Percentiles rank a stretch among this genome's conserved stretches.
phyloP scores from a whole-genome alignment of 352 stramenopile genomes.

The Chrysophaeum taylorii region DNA sequence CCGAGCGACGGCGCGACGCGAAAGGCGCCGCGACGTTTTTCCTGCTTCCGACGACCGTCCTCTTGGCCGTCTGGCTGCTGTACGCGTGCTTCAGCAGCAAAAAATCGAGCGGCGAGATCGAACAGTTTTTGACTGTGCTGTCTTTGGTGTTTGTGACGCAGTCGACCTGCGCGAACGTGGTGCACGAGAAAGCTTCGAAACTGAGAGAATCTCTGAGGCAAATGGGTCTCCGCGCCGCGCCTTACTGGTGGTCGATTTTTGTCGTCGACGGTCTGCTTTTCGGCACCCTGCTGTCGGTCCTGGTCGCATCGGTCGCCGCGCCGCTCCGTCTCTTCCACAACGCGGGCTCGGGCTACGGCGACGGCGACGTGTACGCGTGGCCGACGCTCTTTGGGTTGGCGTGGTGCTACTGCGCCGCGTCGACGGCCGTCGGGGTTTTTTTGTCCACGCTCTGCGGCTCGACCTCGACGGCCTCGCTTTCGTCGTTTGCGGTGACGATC shows the following conservation, averaged over 20 bases:
- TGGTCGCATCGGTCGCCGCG: not conserved
- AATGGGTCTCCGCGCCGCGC: not conserved
- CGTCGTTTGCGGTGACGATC: not conserved
- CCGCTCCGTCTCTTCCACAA: not conserved
- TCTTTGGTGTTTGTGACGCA: not conserved
- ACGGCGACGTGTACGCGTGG: not conserved
- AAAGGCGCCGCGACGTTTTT: not conserved
- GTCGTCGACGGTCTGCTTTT: not conserved
- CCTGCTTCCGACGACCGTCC: not conserved
- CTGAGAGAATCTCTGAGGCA: not conserved
- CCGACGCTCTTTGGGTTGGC: not conserved
- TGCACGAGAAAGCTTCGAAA: not conserved
- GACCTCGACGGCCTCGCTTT: not conserved
- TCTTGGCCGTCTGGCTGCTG: not conserved
- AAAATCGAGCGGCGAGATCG: not conserved
- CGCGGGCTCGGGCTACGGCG: not conserved
- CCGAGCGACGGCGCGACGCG: not conserved
- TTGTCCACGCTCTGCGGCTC: not conserved
- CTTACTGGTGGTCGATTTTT: not conserved
- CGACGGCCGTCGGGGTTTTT: not conserved
- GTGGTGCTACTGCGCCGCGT: not conserved
- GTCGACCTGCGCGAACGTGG: not conserved
- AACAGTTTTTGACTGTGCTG: not conserved
- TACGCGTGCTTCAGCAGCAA: not conserved
- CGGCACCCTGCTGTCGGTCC: not conserved